phyloP scores from a whole-genome alignment of 768 basidiomycete species.

The Fibroporia radiculosa region DNA sequence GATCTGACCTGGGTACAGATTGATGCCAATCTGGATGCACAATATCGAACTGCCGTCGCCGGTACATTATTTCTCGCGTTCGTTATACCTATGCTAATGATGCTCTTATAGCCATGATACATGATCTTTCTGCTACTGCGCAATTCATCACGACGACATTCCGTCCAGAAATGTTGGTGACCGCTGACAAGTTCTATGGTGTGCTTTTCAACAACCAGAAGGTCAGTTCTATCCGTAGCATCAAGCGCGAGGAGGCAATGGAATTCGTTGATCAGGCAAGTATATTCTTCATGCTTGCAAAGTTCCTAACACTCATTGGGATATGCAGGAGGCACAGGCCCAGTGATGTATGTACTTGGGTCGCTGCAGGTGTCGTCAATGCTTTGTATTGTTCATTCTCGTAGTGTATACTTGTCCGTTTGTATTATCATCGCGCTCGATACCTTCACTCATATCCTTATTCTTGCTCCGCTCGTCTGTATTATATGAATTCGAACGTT shows the following conservation, averaged over 20 bases:
- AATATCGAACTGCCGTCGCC: constrained; percentile 95
- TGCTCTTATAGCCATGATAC: constrained; percentile 73
- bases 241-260: constrained; percentile 85
- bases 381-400: background rate
- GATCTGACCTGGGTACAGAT: constrained; percentile 44
- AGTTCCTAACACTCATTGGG: background rate
- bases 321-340: constrained; percentile 38
- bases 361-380: constrained; percentile 9
- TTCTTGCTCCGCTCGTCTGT: too few relatives aligned
- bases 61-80: constrained; percentile 41
- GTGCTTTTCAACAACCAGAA: constrained; percentile 96
- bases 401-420: background rate
- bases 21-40: constrained; percentile 95
- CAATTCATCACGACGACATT: constrained; percentile 99
- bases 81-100: background rate
- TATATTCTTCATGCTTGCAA: constrained; percentile 3
- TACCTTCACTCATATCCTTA: too few relatives aligned
- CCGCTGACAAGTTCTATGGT: constrained; percentile 95
- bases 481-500: too few relatives aligned
- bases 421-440: background rate
- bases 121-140: constrained; percentile 75
- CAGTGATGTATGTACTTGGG: constrained; percentile 24
- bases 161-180: constrained; percentile 93
- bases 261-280: constrained; percentile 87
- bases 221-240: constrained; percentile 81